Evolutionary conservation across 2,329 filamentous ascomycete species (phyloP), one percentile per base, ranked within the genome.

Genomic region (Pestalotiopsis sp.): DNA sequence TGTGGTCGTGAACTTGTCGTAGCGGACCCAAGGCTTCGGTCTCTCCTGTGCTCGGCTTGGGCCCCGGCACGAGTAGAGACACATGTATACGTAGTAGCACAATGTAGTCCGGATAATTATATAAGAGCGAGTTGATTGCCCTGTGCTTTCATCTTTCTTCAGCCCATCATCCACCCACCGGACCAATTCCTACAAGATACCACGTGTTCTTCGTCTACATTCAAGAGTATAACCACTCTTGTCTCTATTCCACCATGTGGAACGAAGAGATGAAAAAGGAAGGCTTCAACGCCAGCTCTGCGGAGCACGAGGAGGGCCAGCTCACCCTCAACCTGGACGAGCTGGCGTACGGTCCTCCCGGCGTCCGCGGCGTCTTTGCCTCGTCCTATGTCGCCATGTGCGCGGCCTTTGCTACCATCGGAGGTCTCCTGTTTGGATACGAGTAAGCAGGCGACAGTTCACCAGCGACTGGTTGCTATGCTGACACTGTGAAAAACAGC

Each of bases 381-480:
- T 68, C 66, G 7, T 57, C 52, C 22, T 68, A 68, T 64, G 66
- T 68, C 40, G 62, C 66, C n/a, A 40, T 68, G 20, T 68, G 66
- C 22, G 66, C 66, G 4, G 44, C 48, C 14, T 68, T 68, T 44
- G 67, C 67, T 14, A 59, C 67, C n/a, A 66, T 68, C 14, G 67
- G 67, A 26, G 67, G 67, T 56, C 55, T 68, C 1, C 26, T 66
- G 2, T 68, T 68, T 48, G 67, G 67, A 60, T 68, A 68, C 40
- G 67, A 68, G 63, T 65, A 56, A 44, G 63, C 48, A 9, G 7
- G 24, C 3, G 17, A 26, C 22, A 35, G 11, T 14, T 3, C 56
- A 26, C 6, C 2, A 58, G 13, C 22, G 22, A 11, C 48, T 17
- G 20, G 17, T 14, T n/a, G 5, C 62, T 55, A 35, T 22, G 17